A percentile compares a stretch with the other conserved stretches of the same genome.
phyloP scores from a whole-genome alignment of 2,329 filamentous ascomycete genomes.

The Acarospora socialis region DNA sequence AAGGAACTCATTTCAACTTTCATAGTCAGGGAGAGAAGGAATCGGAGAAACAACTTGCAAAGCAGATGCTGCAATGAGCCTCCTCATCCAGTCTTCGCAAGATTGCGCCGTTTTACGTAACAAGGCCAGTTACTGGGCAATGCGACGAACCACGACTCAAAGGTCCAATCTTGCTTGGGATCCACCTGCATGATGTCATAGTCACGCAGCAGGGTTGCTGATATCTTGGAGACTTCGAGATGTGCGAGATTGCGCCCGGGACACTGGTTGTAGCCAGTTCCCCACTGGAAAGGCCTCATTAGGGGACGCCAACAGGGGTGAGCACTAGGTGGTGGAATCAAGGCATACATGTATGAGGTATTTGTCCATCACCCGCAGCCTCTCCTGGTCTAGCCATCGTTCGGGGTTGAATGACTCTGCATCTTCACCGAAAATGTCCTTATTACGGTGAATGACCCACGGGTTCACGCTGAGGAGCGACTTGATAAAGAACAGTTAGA shows the following conservation, averaged over 20 bases:
- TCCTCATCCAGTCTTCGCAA: too few species aligned
- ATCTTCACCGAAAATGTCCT: constrained; percentile 35
- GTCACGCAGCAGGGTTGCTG: constrained; percentile 21
- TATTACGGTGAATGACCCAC: constrained; percentile 35
- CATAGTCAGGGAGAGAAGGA: too few species aligned
- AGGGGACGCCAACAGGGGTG: too few species aligned
- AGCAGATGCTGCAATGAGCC: too few species aligned
- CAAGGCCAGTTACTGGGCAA: neutral
- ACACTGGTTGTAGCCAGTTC: constrained; percentile 25
- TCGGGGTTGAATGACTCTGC: constrained; percentile 36
- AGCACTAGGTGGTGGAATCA: too few species aligned
- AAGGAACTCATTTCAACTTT: too few species aligned
- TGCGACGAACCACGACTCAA: neutral
- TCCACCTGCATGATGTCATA: constrained; percentile 21
- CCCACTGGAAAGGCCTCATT: too few species aligned
- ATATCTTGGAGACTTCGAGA: constrained; percentile 23
- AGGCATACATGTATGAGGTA: constrained; percentile 15
- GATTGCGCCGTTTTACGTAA: neutral
- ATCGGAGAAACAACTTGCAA: too few species aligned
- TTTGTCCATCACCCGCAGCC: constrained; percentile 15
- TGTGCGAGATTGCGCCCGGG: constrained; percentile 24
- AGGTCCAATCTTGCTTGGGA: constrained; percentile 19
- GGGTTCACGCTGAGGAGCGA: constrained; percentile 27
- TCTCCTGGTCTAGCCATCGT: constrained; percentile 27
- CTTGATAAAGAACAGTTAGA: too few species aligned